These are phyloP conservation scores for Fusarium mexicanum DNA, from an alignment of 2,329 filamentous ascomycete genomes.

Conservation along the genomic window DNA sequence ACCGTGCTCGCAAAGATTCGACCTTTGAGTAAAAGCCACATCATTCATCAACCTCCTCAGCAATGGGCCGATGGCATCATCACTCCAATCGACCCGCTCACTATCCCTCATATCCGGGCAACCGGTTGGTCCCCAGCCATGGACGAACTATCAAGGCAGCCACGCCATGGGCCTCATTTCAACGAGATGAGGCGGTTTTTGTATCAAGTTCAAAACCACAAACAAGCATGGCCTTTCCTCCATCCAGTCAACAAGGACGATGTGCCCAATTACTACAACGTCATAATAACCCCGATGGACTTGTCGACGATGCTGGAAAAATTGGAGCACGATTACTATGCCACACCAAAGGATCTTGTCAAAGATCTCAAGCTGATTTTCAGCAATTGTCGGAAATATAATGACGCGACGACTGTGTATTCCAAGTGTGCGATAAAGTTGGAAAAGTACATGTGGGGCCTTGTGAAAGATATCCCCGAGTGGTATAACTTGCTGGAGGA, in stretches of 20 bases:
- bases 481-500: constrained; percentile 65
- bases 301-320: constrained; percentile 96
- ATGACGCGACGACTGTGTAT: constrained; percentile 93
- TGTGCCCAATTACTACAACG: constrained; percentile 96
- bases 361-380: constrained; percentile 89
- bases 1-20: constrained; percentile 94
- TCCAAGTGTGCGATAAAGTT: constrained; percentile 94
- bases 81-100: constrained; percentile 81
- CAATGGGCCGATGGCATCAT: constrained; percentile 80
- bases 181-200: constrained; percentile 92
- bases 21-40: constrained; percentile 86
- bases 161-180: constrained; percentile 95
- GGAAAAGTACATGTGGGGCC: constrained; percentile 93
- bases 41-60: constrained; percentile 84
- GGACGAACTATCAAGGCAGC: constrained; percentile 94
- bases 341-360: constrained; percentile 90
- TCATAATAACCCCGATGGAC: constrained; percentile 98
- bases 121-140: constrained; percentile 97
- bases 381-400: constrained; percentile 94
- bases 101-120: constrained; percentile 87
- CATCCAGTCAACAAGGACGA: constrained; percentile 94
- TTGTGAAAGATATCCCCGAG: constrained; percentile 90
- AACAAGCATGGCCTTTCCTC: constrained; percentile 92
- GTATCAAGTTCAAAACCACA: constrained; percentile 94
- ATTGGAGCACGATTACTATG: constrained; percentile 91